A percentile compares a stretch with the other conserved stretches of the same genome.
phyloP scores from a whole-genome alignment of 805 yeast species.

The Lachancea waltii region DNA sequence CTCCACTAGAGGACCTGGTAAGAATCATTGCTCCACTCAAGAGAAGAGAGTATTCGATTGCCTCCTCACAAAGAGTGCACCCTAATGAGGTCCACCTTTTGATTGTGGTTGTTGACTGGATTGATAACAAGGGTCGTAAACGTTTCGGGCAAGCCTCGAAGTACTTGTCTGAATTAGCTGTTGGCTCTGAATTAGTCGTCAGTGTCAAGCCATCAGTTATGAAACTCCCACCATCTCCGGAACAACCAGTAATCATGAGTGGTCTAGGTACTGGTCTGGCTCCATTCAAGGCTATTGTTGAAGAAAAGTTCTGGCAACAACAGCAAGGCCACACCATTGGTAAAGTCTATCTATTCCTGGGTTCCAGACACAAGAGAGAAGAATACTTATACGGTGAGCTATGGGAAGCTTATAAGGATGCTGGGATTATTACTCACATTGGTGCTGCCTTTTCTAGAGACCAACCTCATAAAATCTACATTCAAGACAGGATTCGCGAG shows the following conservation, averaged over 20 bases:
- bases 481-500: slow-evolving; percentile 88
- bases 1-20: slow-evolving; percentile 61
- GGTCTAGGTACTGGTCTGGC: slow-evolving; percentile 98
- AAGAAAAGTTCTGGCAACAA: slow-evolving; percentile 90
- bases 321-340: slow-evolving; percentile 87
- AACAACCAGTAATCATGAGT: slow-evolving; percentile 91
- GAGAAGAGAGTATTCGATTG: slow-evolving; percentile 96
- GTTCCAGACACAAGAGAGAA: slow-evolving; percentile 92
- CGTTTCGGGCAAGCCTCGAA: slow-evolving; percentile 94
- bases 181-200: slow-evolving; percentile 85
- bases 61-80: slow-evolving; percentile 90
- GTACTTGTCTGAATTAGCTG: slow-evolving; percentile 67
- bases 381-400: slow-evolving; percentile 94
- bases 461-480: slow-evolving; percentile 89
- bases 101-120: slow-evolving; percentile 95
- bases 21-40: slow-evolving; percentile 77
- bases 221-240: slow-evolving; percentile 85
- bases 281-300: slow-evolving; percentile 95
- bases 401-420: slow-evolving; percentile 94
- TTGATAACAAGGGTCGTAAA: slow-evolving; percentile 73
- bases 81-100: slow-evolving; percentile 85
- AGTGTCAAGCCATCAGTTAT: slow-evolving; percentile 95
- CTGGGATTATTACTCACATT: slow-evolving; percentile 85
- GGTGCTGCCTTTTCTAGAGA: slow-evolving; percentile 99
- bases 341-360: slow-evolving; percentile 77